A percentile compares a stretch with the other conserved stretches of the same genome.
Evolutionary conservation across 805 yeast genomes (phyloP).

Genomic region (Lipomyces chichibuensis): DNA sequence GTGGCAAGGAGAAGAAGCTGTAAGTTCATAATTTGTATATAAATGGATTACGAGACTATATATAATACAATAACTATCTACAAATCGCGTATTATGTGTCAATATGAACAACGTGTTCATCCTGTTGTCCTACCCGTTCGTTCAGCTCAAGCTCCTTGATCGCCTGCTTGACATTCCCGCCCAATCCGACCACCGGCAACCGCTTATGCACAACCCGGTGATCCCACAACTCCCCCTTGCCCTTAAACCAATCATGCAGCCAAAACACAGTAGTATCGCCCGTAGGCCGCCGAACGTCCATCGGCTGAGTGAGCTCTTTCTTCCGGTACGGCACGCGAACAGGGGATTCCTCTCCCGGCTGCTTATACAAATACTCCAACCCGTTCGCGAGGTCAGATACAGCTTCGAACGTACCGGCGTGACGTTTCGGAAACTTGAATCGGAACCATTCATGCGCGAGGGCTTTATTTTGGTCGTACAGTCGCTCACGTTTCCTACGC

Average conservation of each 20-base stretch:
- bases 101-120: background rate
- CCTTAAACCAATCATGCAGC: slow-evolving; percentile 34
- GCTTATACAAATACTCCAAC: slow-evolving; percentile 29
- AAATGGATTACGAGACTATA: background rate
- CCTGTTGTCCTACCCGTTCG: background rate
- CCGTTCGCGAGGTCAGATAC: slow-evolving; percentile 34
- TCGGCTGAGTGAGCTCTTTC: slow-evolving; percentile 16
- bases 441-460: slow-evolving; percentile 19
- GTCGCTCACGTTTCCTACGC: slow-evolving; percentile 31
- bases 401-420: slow-evolving; percentile 27
- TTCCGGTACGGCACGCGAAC: slow-evolving; percentile 4
- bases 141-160: slow-evolving; percentile 5
- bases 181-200: slow-evolving; percentile 20
- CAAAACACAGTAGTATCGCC: slow-evolving; percentile 25
- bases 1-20: background rate
- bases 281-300: slow-evolving; percentile 28
- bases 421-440: slow-evolving; percentile 28
- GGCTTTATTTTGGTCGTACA: slow-evolving; percentile 16
- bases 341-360: slow-evolving; percentile 11
- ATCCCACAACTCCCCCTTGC: slow-evolving; percentile 25
- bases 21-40: background rate
- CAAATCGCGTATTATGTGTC: background rate
- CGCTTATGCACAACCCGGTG: slow-evolving; percentile 22
- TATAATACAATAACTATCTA: background rate
- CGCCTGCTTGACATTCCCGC: slow-evolving; percentile 14